Evolutionary conservation across 345 rosid genomes (phyloP).

Genomic region (Mangifera indica): DNA sequence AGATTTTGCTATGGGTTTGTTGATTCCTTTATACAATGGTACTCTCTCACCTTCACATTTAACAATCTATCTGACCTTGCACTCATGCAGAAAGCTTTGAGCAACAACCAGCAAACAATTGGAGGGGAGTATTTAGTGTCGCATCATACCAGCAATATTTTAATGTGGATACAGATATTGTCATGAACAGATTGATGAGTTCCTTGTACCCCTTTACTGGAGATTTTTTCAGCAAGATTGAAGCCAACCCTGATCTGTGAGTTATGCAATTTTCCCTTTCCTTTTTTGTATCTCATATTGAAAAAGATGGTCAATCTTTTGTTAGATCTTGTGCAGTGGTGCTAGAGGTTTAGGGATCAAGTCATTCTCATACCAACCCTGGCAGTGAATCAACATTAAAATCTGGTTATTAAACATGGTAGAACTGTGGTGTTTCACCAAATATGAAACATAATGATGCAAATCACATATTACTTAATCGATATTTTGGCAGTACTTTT

Average conservation of each 20-base stretch:
- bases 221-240: constrained; percentile 84
- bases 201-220: constrained; percentile 70
- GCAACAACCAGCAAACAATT: constrained; percentile 72
- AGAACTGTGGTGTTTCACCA: not conserved
- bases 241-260: constrained; percentile 96
- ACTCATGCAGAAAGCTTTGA: constrained; percentile 63
- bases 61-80: constrained; percentile 1
- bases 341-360: too few species aligned
- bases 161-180: constrained; percentile 84
- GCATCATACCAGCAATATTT: constrained; percentile 83
- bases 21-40: not conserved
- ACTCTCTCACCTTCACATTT: constrained; percentile 1
- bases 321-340: not conserved
- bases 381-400: not conserved
- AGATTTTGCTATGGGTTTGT: not conserved
- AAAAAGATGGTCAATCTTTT: constrained; percentile 1
- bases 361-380: constrained; percentile 2
- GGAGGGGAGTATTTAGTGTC: constrained; percentile 82
- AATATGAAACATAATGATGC: constrained; percentile 4
- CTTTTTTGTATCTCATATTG: constrained; percentile 4
- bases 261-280: constrained; percentile 26
- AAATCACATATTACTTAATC: not conserved
- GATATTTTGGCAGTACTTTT: not conserved
- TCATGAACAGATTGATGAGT: constrained; percentile 73
- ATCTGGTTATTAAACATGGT: not conserved